Base-by-base conservation (phyloP, 192 early-diverging fungal species). In the Entomortierella chlamydospora region DNA sequence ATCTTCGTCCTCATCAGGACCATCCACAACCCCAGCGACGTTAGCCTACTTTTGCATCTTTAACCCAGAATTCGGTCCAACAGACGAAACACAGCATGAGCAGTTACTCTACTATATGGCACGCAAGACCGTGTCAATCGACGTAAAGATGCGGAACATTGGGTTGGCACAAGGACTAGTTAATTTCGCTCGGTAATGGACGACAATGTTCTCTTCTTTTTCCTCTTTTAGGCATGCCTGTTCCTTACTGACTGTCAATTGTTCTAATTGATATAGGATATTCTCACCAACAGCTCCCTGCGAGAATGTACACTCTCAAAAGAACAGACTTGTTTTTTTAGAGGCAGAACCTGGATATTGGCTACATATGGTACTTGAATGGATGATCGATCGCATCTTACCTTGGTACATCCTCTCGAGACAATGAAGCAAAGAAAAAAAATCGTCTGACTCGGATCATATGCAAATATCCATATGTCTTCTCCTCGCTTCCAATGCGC, bases 91-190 rank as follows among this genome's bases (percentile, higher is more conserved):
- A n/a, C 84, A 90, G 9, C 87, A 90, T 80, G 91, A 94, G 54
- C 93, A 94, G 73, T 79, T 94, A 22, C 74, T 94, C 5, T 94
- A 89, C 57, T 94, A 93, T 63, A 83, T 88, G 0, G 90, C 92
- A 5, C 89, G 90, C 57, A 83, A 81, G 31, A 88, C 87, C 7
- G 90, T 93, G 9, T 89, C 91, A n/a, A 70, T 92, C 61, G 92
- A 93, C 68, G 86, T 86, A 37, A 91, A 93, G 78, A 85, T 95
- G 64, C 82, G 90, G 29, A 90, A 93, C 59, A 90, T 93, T 37
- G 93, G 93, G 9, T 81, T 93, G 23, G 91, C 90, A 10, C 88
- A 93, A 31, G 93, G 90, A 1, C 81, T 95, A 3, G 88, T 92
- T 29, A 87, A 90, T 45, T 93, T 93, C 80, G 85, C 90, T 26